Evolutionary conservation across 179 eudicot species (phyloP).

Genomic region (Nepenthes alata): DNA sequence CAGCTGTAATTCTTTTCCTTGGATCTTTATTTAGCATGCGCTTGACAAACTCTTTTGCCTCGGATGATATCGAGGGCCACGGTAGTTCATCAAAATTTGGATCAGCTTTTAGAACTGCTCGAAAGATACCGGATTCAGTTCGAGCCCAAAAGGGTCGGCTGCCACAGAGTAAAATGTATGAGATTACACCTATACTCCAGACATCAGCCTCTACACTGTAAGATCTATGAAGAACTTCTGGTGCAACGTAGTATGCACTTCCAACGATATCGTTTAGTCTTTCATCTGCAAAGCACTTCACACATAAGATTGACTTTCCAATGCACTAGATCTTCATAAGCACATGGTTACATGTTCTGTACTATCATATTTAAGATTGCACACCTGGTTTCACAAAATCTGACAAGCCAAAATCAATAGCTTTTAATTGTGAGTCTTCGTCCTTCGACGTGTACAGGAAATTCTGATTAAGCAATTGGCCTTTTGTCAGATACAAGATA

Average conservation of each 20-base stretch:
- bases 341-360: neutral
- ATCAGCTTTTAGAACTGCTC: constrained; percentile 75
- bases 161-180: constrained; percentile 77
- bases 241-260: constrained; percentile 90
- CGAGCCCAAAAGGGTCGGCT: constrained; percentile 99
- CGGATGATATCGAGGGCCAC: constrained; percentile 68
- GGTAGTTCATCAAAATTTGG: constrained; percentile 74
- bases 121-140: constrained; percentile 87
- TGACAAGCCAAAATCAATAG: constrained; percentile 92
- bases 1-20: constrained; percentile 75
- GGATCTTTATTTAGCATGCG: constrained; percentile 76
- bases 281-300: constrained; percentile 43
- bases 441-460: constrained; percentile 66
- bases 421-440: constrained; percentile 62
- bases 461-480: constrained; percentile 40
- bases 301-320: neutral
- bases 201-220: constrained; percentile 81
- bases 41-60: constrained; percentile 78
- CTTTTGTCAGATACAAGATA: neutral
- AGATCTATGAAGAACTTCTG: constrained; percentile 87
- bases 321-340: neutral
- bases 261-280: constrained; percentile 87
- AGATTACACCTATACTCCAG: constrained; percentile 86
- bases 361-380: constrained; percentile 10
- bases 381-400: constrained; percentile 88